These are phyloP conservation scores for Candida xyloterini DNA, from an alignment of 805 yeast genomes.

Conservation along the genomic window DNA sequence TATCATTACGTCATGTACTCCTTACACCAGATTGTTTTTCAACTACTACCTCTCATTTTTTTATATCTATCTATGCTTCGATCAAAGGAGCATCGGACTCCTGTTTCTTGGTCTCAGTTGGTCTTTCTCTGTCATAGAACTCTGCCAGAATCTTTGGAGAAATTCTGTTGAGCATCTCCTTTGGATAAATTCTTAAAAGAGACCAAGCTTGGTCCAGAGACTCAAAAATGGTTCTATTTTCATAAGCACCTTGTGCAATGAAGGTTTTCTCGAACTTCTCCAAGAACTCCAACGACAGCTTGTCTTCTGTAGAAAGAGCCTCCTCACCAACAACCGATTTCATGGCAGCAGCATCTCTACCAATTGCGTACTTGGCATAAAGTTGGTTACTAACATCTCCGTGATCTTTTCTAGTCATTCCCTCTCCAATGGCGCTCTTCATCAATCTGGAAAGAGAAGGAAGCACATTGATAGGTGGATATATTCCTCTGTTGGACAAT, in stretches of 20 bases:
- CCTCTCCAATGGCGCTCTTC: conserved; percentile 99
- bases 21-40: conserved; percentile 3
- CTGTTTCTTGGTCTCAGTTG: conserved; percentile 37
- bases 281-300: conserved; percentile 92
- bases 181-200: conserved; percentile 95
- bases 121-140: conserved; percentile 88
- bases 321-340: conserved; percentile 99
- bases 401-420: conserved; percentile 99
- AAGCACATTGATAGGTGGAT: conserved; percentile 97
- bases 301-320: conserved; percentile 96
- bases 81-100: conserved; percentile 26
- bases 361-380: conserved; percentile 98
- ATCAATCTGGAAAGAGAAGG: conserved; percentile 97
- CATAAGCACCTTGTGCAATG: conserved; percentile 95
- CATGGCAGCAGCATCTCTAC: conserved; percentile 99
- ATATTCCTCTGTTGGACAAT: conserved; percentile 91
- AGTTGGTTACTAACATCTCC: conserved; percentile 99
- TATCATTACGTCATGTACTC: conserved; percentile 8
- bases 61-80: conserved; percentile 18
- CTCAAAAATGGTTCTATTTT: conserved; percentile 90
- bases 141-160: conserved; percentile 95
- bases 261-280: conserved; percentile 97
- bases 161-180: conserved; percentile 97
- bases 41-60: neutral
- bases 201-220: conserved; percentile 98